Conservation (phyloP, 768 basidiomycete genomes). For the Agrocybe pediades region DNA sequence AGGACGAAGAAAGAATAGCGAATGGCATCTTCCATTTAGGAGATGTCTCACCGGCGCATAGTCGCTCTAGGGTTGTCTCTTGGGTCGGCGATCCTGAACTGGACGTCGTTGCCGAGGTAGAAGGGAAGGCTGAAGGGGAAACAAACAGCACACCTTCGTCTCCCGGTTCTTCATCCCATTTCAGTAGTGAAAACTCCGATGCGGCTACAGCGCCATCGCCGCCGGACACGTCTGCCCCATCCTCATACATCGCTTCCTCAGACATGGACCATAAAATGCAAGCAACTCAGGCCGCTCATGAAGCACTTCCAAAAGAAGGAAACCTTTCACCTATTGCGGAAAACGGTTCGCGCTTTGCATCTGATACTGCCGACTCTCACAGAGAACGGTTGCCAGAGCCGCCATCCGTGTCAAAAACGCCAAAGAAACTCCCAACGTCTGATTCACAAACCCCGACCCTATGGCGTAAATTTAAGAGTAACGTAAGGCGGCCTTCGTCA, state of each 20-base stretch:
- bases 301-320: background rate
- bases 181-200: conserved; percentile 17
- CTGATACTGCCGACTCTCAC: background rate
- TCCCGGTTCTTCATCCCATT: conserved; percentile 16
- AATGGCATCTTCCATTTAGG: conserved; percentile 36
- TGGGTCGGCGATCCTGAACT: conserved; percentile 19
- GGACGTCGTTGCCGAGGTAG: conserved; percentile 7
- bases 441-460: conserved; percentile 19
- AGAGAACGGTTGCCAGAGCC: background rate
- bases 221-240: conserved; percentile 16
- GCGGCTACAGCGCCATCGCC: conserved; percentile 11
- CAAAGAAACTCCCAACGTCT: background rate
- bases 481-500: conserved; percentile 25
- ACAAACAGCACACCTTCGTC: conserved; percentile 23
- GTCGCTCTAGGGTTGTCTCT: conserved; percentile 17
- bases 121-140: conserved; percentile 11
- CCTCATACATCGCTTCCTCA: conserved; percentile 15
- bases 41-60: conserved; percentile 14
- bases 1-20: conserved; percentile 21
- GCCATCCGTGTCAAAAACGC: background rate
- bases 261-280: conserved; percentile 7
- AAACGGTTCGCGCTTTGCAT: background rate
- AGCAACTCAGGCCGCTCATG: background rate
- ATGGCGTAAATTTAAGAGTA: conserved; percentile 40
- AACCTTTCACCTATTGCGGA: conserved; percentile 1